These are phyloP conservation scores for Tylopilus cervinicoccineus DNA, from an alignment of 768 basidiomycete species.

Conservation along the genomic window DNA sequence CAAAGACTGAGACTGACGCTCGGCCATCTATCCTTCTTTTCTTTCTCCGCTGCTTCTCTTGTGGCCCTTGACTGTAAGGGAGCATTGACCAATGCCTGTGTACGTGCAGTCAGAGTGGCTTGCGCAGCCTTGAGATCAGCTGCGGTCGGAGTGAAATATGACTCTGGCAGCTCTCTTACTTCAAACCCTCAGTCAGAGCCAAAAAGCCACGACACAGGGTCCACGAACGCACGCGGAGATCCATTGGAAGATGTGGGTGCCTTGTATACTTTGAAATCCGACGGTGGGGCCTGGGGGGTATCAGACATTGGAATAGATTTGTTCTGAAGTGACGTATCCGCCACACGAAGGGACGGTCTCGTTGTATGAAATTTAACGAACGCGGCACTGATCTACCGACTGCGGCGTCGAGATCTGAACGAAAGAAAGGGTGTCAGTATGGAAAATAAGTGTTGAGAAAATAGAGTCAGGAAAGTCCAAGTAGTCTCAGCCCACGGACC, in stretches of 20 bases:
- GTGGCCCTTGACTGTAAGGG: slow-evolving; percentile 64
- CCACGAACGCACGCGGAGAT: slow-evolving; percentile 32
- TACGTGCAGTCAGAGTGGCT: slow-evolving; percentile 54
- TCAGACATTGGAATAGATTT: slow-evolving; percentile 23
- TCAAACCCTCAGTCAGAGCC: slow-evolving; percentile 7
- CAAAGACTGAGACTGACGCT: slow-evolving; percentile 38
- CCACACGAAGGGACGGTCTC: slow-evolving; percentile 11
- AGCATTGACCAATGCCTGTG: slow-evolving; percentile 60
- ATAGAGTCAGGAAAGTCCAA: slow-evolving; percentile 43
- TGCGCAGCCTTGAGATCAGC: slow-evolving; percentile 71
- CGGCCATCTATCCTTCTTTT: slow-evolving; percentile 68
- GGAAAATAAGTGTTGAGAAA: not conserved
- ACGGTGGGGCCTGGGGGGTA: slow-evolving; percentile 12
- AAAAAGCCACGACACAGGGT: not conserved
- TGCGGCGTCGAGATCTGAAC: not conserved
- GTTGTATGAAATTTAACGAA: slow-evolving; percentile 3
- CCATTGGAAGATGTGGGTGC: slow-evolving; percentile 33
- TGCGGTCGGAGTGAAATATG: slow-evolving; percentile 68
- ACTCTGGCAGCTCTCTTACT: slow-evolving; percentile 59
- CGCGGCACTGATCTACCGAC: not conserved
- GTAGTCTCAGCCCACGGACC: slow-evolving; percentile 69
- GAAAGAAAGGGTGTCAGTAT: slow-evolving; percentile 7
- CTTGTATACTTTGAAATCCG: slow-evolving; percentile 48
- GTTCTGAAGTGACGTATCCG: slow-evolving; percentile 13
- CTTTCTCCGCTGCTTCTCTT: slow-evolving; percentile 58